phyloP scores from a whole-genome alignment of 202 grass and related monocot genomes.

The Zoysia matrella region DNA sequence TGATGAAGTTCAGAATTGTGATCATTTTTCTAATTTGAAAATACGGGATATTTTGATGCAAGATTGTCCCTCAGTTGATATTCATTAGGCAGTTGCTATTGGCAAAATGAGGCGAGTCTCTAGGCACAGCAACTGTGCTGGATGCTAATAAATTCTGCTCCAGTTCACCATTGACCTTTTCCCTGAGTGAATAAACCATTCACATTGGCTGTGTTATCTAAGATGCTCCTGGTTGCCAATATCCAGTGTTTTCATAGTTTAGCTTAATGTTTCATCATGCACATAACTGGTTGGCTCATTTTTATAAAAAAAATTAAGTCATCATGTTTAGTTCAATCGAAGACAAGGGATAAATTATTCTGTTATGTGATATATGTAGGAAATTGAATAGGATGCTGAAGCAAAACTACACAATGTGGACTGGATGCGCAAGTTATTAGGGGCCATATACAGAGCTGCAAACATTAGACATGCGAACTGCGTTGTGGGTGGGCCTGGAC shows the following conservation, averaged over 20 bases:
- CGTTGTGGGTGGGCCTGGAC: not conserved
- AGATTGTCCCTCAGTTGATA: not conserved
- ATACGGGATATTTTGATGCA: not conserved
- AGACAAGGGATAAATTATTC: not conserved
- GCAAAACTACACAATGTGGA: not conserved
- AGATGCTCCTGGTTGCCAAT: not conserved
- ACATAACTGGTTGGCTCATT: not conserved
- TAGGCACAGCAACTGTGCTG: not conserved
- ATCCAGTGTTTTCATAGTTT: not conserved
- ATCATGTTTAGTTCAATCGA: not conserved
- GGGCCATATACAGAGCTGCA: not conserved
- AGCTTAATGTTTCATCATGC: not conserved
- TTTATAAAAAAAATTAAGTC: not conserved
- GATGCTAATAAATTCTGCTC: not conserved
- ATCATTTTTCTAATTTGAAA: no score
- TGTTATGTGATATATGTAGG: not conserved
- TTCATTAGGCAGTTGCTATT: not conserved
- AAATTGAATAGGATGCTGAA: not conserved
- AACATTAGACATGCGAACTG: not conserved
- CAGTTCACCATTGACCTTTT: not conserved
- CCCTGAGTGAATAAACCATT: no score
- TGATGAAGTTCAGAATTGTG: not conserved
- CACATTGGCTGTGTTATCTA: not conserved
- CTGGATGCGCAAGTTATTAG: not conserved
- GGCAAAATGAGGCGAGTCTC: not conserved